phyloP scores from a whole-genome alignment of 1,139 yeast genomes.

The Wickerhamiella infanticola region DNA sequence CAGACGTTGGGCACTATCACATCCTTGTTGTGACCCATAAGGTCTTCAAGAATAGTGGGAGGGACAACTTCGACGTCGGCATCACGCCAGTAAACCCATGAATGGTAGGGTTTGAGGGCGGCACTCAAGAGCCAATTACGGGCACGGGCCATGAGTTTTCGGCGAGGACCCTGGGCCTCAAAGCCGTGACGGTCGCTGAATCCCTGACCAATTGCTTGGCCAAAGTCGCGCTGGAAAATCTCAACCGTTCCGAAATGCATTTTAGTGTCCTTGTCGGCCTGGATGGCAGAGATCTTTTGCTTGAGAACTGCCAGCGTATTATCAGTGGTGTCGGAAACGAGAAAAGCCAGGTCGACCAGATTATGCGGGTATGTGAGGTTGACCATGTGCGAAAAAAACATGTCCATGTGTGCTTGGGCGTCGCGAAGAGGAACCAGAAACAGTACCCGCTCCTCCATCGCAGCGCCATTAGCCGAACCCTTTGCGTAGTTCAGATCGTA shows the following conservation, averaged over 20 bases:
- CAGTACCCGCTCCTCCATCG: slow-evolving; percentile 39
- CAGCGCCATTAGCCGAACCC: slow-evolving; percentile 43
- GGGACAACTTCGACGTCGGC: slow-evolving; percentile 56
- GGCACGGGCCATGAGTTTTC: slow-evolving; percentile 60
- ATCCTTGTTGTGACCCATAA: slow-evolving; percentile 50
- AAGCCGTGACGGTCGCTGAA: slow-evolving; percentile 68
- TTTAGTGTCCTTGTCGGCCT: slow-evolving; percentile 31
- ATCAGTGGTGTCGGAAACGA: slow-evolving; percentile 57
- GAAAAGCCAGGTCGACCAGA: slow-evolving; percentile 46
- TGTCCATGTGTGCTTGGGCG: slow-evolving; percentile 50
- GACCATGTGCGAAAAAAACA: slow-evolving; percentile 47
- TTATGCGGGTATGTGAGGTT: slow-evolving; percentile 52
- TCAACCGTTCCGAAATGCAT: slow-evolving; percentile 43
- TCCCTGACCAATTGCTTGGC: slow-evolving; percentile 63
- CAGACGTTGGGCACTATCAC: slow-evolving; percentile 78
- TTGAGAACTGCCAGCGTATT: slow-evolving; percentile 38
- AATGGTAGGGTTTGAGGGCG: slow-evolving; percentile 50
- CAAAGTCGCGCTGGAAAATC: slow-evolving; percentile 48
- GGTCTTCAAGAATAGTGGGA: slow-evolving; percentile 42
- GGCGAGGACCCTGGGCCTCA: slow-evolving; percentile 58
- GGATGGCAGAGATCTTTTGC: slow-evolving; percentile 32
- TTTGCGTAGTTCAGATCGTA: slow-evolving; percentile 38
- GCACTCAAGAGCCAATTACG: slow-evolving; percentile 54
- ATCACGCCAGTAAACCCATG: slow-evolving; percentile 74
- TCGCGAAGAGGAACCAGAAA: slow-evolving; percentile 58